Base-by-base conservation (phyloP, 1,284 basidiomycete genomes). In the Wallemia mellicola region DNA sequence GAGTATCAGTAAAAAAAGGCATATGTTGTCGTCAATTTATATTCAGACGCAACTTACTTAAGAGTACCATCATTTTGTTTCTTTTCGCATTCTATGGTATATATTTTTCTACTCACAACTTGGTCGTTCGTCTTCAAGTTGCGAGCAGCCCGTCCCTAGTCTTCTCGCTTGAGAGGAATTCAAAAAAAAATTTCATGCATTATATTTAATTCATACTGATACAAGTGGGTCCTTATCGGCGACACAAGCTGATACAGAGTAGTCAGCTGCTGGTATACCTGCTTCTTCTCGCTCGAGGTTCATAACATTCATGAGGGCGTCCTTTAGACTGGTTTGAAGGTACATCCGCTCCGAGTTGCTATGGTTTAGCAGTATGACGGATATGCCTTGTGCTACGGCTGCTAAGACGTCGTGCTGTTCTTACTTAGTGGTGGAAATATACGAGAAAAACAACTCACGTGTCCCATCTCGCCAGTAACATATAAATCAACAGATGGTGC, bases 331-430 rank as follows among this genome's bases (percentile, higher is more conserved):
- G 25, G 64, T 63, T 1, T 78, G 76, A 60, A 91, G 79, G 69
- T 85, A 91, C 0, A 83, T 83, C 28, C 86, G 80, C 72, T 91
- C 86, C 27, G 86, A 86, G 71, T 87, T 88, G 25, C 83, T 82
- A 71, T 91, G 83, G 26, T 71, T 71, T 80, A 84, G 86, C 59
- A 91, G 75, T 63, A 89, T 76, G 65, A 91, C 81, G 64, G 82
- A 76, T 65, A 75, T 78, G 54, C 83, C 83, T 57, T 71, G 70
- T 15, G 82, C 83, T 1, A 85, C 73, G 1, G 80, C 76, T 1
- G 83, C 82, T 27, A 91, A 74, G 57, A 88, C 79, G 62, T 88
- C 82, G 67, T 91, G 86, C 83, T 86, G 68, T 60, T 57, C 17
- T 24, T 7, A 22, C 1, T 17, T n/a, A 30, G 28, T 24, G 14